Evolutionary conservation across 352 stramenopile species (phyloP).

Genomic region (Phytophthora sp.): DNA sequence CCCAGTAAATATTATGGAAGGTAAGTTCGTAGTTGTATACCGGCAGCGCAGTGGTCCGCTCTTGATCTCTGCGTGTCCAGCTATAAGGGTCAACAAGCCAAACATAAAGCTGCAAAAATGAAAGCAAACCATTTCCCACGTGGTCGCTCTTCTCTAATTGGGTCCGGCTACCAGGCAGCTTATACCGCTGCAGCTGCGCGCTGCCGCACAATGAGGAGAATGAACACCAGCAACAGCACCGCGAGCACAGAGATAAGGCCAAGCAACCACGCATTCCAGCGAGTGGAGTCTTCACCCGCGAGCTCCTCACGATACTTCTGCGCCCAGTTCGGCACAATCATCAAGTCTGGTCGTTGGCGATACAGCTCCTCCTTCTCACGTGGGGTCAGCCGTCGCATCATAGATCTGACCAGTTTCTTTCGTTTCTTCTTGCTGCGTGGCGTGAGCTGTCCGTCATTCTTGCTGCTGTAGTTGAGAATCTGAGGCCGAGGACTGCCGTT

Average conservation of each 20-base stretch:
- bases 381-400: slow-evolving; percentile 83
- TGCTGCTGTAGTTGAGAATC: slow-evolving; percentile 66
- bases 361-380: slow-evolving; percentile 89
- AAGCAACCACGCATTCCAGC: slow-evolving; percentile 83
- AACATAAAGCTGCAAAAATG: slow-evolving; percentile 43
- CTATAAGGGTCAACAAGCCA: slow-evolving; percentile 30
- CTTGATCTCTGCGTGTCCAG: slow-evolving; percentile 9
- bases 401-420: slow-evolving; percentile 74
- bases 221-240: slow-evolving; percentile 78
- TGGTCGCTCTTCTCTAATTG: slow-evolving; percentile 37
- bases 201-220: slow-evolving; percentile 76
- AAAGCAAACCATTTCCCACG: slow-evolving; percentile 31
- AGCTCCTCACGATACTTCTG: slow-evolving; percentile 90
- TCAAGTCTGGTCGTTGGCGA: slow-evolving; percentile 76
- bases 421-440: slow-evolving; percentile 80
- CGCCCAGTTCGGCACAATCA: slow-evolving; percentile 90
- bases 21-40: slow-evolving; percentile 34
- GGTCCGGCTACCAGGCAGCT: neutral
- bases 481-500: slow-evolving; percentile 42
- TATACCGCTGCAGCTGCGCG: slow-evolving; percentile 31
- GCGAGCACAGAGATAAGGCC: slow-evolving; percentile 72
- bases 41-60: slow-evolving; percentile 15
- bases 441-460: slow-evolving; percentile 55
- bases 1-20: slow-evolving; percentile 49
- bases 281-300: slow-evolving; percentile 64